Conservation (phyloP, 2,329 filamentous ascomycete genomes). For the Microcera coccophila region DNA sequence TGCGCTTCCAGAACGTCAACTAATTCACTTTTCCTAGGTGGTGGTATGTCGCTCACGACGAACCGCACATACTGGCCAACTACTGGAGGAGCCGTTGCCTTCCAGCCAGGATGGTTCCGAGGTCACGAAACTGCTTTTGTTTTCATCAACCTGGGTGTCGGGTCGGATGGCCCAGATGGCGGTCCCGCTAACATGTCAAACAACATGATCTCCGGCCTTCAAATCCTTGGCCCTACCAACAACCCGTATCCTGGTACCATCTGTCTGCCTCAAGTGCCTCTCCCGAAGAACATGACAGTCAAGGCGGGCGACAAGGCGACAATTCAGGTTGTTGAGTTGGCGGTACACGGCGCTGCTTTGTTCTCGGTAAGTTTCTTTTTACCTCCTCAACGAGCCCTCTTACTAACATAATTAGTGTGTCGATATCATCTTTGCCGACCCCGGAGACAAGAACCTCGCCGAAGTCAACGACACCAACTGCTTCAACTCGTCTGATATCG, state of each 20-base stretch:
- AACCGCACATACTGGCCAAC: conserved; percentile 94
- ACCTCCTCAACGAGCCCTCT: neutral
- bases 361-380: conserved; percentile 61
- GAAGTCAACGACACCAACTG: conserved; percentile 80
- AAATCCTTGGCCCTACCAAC: conserved; percentile 77
- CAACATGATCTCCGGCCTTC: conserved; percentile 74
- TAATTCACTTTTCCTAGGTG: conserved; percentile 54
- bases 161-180: conserved; percentile 58
- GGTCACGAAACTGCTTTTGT: conserved; percentile 79
- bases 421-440: conserved; percentile 86
- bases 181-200: conserved; percentile 84
- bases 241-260: conserved; percentile 83
- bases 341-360: conserved; percentile 76
- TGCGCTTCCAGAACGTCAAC: neutral
- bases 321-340: conserved; percentile 81
- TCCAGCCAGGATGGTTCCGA: conserved; percentile 95
- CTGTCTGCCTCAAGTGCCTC: conserved; percentile 83
- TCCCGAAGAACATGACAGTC: conserved; percentile 68
- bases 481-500: conserved; percentile 77
- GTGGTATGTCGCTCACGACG: conserved; percentile 68
- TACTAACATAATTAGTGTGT: conserved; percentile 62
- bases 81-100: conserved; percentile 76
- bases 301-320: conserved; percentile 84
- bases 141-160: conserved; percentile 88
- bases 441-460: conserved; percentile 61